Evolutionary conservation across 805 yeast genomes (phyloP), one percentile per base, ranked within the genome.

Genomic region (Monosporozyma unispora): DNA sequence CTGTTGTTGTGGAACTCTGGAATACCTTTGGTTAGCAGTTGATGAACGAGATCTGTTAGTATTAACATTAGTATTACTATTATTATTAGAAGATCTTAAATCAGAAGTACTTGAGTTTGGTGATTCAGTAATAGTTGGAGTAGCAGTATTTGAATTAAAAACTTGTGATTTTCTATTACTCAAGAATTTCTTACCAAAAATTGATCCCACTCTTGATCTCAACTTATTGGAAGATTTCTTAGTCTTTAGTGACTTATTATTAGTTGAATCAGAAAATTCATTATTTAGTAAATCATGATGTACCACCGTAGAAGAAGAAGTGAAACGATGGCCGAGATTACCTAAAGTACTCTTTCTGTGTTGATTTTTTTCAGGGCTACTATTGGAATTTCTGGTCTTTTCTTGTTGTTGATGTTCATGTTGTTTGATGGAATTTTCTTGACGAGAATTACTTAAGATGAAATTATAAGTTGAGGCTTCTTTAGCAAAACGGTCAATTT

Each of bases 191-290:
- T 39, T 50, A 43, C 84, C 82, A 58, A 86, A 80, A 53, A 86
- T 77, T 0, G 93, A 82, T 9, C 95, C 95, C 50, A 86, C 83
- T 59, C 71, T 80, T 5, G 89, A 83, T 65, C 79, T 79, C 57
- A 86, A 64, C 44, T 73, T 75, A 44, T 64, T 64, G 47, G 65
- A 58, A 18, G 66, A 52, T 50, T 67, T 67, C 46, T 63, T 65
- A 29, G 59, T 55, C 44, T 61, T 61, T 41, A 54, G 56, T 18
- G 66, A 54, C 38, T 47, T 58, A 61, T 54, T 72, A 45, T 60
- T 66, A n/a, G 49, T 48, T 19, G 63, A 52, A 47, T 58, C 59
- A 4, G 69, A 63, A 45, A 64, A 64, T 41, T 60, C 66, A 28
- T 59, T 53, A 52, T 63, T 59, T 62, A 63, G 55, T 49, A 66